Conservation (phyloP, 2,329 filamentous ascomycete genomes). For the Xylaria arbuscula region DNA sequence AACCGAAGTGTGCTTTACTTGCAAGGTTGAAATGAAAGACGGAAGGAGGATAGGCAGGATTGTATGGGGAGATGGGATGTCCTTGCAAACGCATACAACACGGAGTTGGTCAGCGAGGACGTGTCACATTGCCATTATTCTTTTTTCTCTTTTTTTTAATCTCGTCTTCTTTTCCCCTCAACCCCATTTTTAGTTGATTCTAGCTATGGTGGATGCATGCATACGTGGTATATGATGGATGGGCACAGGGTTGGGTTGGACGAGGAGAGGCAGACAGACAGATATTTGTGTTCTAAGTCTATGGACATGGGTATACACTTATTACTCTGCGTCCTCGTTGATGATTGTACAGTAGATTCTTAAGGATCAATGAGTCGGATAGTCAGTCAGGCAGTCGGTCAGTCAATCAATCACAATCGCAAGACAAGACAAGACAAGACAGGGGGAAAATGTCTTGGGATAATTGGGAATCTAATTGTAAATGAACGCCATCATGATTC, state of each 20-base stretch:
- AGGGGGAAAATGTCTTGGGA: not conserved
- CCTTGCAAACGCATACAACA: conserved; percentile 29
- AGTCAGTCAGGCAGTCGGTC: not conserved
- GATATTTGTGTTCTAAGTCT: conserved; percentile 4
- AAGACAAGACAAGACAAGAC: not conserved
- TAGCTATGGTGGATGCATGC: conserved; percentile 15
- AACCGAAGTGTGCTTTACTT: not conserved
- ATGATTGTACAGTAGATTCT: conserved; percentile 21
- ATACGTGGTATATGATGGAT: not conserved
- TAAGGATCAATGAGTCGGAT: not conserved
- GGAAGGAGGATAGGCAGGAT: conserved; percentile 11
- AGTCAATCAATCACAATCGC: not conserved
- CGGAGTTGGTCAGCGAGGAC: conserved; percentile 39
- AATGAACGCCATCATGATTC: conserved; percentile 23
- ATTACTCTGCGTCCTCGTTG: not conserved
- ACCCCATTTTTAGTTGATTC: not conserved
- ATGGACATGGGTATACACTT: conserved; percentile 6
- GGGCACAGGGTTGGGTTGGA: not conserved
- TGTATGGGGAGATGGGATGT: not conserved
- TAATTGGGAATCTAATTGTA: conserved; percentile 1
- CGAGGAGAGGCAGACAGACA: conserved; percentile 6
- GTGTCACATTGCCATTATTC: conserved; percentile 20
- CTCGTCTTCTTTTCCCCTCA: not conserved
- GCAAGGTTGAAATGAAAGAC: conserved; percentile 10
- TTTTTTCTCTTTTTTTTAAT: conserved; percentile 13